Evolutionary conservation across 257 asterid species (phyloP).

Genomic region (Capsicum pubescens): DNA sequence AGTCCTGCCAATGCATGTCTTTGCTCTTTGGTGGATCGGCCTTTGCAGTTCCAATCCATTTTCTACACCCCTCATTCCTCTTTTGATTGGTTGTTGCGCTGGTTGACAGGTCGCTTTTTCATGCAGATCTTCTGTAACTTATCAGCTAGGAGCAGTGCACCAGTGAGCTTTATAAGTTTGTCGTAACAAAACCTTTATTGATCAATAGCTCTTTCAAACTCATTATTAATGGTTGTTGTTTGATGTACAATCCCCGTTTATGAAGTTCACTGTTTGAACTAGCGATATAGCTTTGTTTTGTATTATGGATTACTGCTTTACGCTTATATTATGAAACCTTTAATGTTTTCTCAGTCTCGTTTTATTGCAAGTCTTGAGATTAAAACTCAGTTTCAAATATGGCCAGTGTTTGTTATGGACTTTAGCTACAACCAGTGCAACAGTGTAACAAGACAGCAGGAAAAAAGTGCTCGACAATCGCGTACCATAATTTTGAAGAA

Average conservation of each 20-base stretch:
- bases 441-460: conserved; percentile 3
- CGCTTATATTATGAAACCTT: too few relatives aligned
- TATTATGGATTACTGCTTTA: not conserved
- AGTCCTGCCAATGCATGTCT: not conserved
- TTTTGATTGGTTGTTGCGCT: too few relatives aligned
- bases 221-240: too few relatives aligned
- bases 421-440: too few relatives aligned
- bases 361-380: too few relatives aligned
- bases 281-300: not conserved
- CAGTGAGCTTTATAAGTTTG: not conserved
- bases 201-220: too few relatives aligned
- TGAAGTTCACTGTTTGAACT: not conserved
- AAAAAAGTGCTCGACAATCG: not conserved
- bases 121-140: not conserved
- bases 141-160: not conserved
- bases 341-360: too few relatives aligned
- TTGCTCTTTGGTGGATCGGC: not conserved
- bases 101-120: not conserved
- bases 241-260: too few relatives aligned
- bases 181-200: not conserved
- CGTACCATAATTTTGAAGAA: not conserved
- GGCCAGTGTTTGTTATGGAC: too few relatives aligned
- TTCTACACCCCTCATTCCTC: not conserved
- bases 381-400: too few relatives aligned
- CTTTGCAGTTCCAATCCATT: not conserved